Base-by-base conservation (phyloP, 257 asterid genomes). In the Scutellaria baicalensis region DNA sequence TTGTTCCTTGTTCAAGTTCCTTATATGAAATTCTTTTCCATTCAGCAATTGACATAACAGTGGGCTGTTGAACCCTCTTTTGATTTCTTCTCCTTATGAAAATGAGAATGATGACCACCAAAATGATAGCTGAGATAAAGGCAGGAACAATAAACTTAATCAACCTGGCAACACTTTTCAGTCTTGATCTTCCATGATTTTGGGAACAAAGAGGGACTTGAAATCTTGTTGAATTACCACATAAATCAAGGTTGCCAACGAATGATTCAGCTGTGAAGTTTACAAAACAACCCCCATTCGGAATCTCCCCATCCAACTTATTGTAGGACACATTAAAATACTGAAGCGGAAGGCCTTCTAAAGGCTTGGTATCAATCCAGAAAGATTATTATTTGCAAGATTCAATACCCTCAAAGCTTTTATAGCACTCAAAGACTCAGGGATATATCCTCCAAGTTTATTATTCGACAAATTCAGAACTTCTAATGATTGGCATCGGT, bases 251-350 rank as follows among this genome's bases (percentile, higher is more conserved):
- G 54, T 67, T 67, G 13, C 40, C 54, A 0, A 11, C 5, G 8
- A 68, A 66, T 12, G 72, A 52, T 20, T 52, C 14, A 1, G 43
- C 31, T 0, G 43, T 12, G 54, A 52, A 68, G 55, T 52, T 52
- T 13, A 2, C 3, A 9, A 68, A 68, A n/a, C 4, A 0, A 6
- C 72, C 72, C 9, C 21, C 49, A 12, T 65, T 9, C 1, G 72
- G 72, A 14, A 68, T 68, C 64, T 52, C 21, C 3, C 73, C 73
- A 23, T 12, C 18, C n/a, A 68, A 43, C 0, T 17, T 14, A 52
- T 68, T 68, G 73, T 43, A 27, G 5, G 73, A 68, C 13, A 70
- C 75, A 47, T 70, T 59, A 12, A 70, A 58, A 4, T 5, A 0
- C 3, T 35, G 6, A 35, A 70, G 68, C 5, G 9, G 16, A 4